A percentile compares a stretch with the other conserved stretches of the same genome.
Evolutionary conservation across 805 yeast species (phyloP).

Genomic region (Yarrowia porcina): DNA sequence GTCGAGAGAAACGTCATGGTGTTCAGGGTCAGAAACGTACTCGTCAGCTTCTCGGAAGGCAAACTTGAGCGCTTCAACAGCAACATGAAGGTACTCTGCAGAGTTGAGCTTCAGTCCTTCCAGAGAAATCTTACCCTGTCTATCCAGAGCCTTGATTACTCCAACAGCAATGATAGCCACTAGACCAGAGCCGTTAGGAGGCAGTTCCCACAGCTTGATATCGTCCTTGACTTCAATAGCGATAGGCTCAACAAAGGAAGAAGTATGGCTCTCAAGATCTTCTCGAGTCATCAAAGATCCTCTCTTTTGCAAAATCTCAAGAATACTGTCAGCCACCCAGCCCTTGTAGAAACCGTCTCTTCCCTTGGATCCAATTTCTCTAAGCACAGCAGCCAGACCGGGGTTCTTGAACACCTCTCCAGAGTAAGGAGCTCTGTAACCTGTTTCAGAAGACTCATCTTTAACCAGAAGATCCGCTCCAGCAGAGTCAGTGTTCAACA

Average conservation of each 20-base stretch:
- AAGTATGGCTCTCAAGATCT: slow-evolving; percentile 56
- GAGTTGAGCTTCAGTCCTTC: slow-evolving; percentile 54
- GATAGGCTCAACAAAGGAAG: slow-evolving; percentile 66
- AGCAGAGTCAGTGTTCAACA: slow-evolving; percentile 40
- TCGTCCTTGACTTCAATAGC: slow-evolving; percentile 43
- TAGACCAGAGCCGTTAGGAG: slow-evolving; percentile 81
- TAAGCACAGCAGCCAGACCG: slow-evolving; percentile 52
- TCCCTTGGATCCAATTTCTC: slow-evolving; percentile 53
- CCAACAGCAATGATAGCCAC: slow-evolving; percentile 73
- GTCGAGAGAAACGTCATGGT: slow-evolving; percentile 40
- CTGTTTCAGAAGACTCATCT: slow-evolving; percentile 28
- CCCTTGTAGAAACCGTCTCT: slow-evolving; percentile 69
- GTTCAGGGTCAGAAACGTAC: slow-evolving; percentile 59
- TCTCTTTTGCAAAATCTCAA: slow-evolving; percentile 48
- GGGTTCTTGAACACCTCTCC: slow-evolving; percentile 59
- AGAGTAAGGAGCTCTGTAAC: slow-evolving; percentile 46
- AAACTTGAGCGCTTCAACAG: slow-evolving; percentile 69
- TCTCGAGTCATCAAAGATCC: slow-evolving; percentile 56
- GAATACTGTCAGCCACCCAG: slow-evolving; percentile 62
- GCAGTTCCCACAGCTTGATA: slow-evolving; percentile 69
- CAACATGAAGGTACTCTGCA: slow-evolving; percentile 60
- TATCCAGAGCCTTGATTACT: slow-evolving; percentile 54
- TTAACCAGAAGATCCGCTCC: slow-evolving; percentile 39
- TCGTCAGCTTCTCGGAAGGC: slow-evolving; percentile 75
- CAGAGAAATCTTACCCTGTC: slow-evolving; percentile 44